A percentile compares a stretch with the other conserved stretches of the same genome.
Evolutionary conservation across 495 filamentous ascomycete genomes (phyloP).

Genomic region (Tuber indicum): DNA sequence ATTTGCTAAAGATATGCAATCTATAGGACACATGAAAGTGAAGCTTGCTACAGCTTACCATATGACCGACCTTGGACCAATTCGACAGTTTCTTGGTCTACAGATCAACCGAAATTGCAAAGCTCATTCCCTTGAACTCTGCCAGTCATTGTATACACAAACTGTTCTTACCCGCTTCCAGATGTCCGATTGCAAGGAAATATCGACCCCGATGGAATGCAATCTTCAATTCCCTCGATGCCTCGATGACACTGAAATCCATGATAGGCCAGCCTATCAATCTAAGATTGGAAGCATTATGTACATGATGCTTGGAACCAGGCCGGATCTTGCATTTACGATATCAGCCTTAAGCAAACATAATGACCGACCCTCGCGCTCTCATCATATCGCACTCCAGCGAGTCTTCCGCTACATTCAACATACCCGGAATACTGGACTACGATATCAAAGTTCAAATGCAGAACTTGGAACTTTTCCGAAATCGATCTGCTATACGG

Average conservation of each 20-base stretch:
- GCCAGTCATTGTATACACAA: background rate
- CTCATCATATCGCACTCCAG: too few species aligned
- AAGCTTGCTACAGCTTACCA: background rate
- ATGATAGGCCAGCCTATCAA: too few species aligned
- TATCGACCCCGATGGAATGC: background rate
- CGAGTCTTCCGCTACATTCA: too few species aligned
- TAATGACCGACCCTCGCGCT: too few species aligned
- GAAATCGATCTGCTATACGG: background rate
- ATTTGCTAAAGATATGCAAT: background rate
- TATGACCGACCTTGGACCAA: background rate
- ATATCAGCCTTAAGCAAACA: too few species aligned
- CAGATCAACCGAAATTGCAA: background rate
- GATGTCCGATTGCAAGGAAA: background rate
- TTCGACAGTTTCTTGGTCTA: background rate
- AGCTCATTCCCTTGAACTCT: accelerated
- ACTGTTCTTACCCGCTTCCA: background rate
- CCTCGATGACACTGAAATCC: background rate
- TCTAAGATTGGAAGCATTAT: too few species aligned
- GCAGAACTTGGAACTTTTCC: background rate
- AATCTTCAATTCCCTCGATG: background rate
- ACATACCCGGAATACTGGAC: too few species aligned
- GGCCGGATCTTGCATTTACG: too few species aligned
- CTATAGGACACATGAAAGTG: background rate
- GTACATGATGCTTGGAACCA: too few species aligned
- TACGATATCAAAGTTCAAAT: too few species aligned